Evolutionary conservation across 495 filamentous ascomycete species (phyloP).

Genomic region (Pseudevernia furfuracea): DNA sequence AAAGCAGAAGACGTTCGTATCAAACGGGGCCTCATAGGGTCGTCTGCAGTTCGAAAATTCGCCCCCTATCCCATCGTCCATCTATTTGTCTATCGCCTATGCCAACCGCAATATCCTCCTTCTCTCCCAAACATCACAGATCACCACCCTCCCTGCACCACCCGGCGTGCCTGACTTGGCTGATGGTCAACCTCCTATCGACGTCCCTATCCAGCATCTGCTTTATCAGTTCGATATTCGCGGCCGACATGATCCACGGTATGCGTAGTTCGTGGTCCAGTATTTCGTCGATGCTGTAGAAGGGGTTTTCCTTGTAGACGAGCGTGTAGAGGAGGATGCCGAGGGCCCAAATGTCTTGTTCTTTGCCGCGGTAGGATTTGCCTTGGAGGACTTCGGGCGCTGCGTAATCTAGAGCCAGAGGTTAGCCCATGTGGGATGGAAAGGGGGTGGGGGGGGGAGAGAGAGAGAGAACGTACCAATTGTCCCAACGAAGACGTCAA

Average conservation of each 20-base stretch:
- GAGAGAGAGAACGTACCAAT: conserved; percentile 61
- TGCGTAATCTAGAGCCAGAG: conserved; percentile 72
- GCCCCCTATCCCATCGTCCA: too few relatives aligned
- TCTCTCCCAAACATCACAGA: background rate
- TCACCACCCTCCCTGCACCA: conserved; percentile 46
- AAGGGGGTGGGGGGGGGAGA: conserved; percentile 1
- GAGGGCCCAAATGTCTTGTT: conserved; percentile 98
- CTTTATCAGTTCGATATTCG: conserved; percentile 81
- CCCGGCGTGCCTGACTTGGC: conserved; percentile 74
- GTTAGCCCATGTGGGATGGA: background rate
- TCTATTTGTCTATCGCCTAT: too few relatives aligned
- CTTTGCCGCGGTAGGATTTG: conserved; percentile 85
- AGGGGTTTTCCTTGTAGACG: conserved; percentile 98
- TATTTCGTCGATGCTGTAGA: conserved; percentile 98
- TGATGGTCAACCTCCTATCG: conserved; percentile 68
- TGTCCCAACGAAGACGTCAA: conserved; percentile 98
- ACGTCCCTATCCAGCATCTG: conserved; percentile 89
- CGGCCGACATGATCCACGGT: conserved; percentile 84
- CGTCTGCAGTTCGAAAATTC: too few relatives aligned
- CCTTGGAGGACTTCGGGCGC: conserved; percentile 95
- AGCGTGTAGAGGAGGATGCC: conserved; percentile 97
- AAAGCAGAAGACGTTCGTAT: too few relatives aligned
- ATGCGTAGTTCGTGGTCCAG: conserved; percentile 93
- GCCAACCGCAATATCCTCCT: too few relatives aligned
- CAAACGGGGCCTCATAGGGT: too few relatives aligned